These are phyloP conservation scores for Penicillium rolfsii DNA, from an alignment of 2,329 filamentous ascomycete species.

Conservation along the genomic window DNA sequence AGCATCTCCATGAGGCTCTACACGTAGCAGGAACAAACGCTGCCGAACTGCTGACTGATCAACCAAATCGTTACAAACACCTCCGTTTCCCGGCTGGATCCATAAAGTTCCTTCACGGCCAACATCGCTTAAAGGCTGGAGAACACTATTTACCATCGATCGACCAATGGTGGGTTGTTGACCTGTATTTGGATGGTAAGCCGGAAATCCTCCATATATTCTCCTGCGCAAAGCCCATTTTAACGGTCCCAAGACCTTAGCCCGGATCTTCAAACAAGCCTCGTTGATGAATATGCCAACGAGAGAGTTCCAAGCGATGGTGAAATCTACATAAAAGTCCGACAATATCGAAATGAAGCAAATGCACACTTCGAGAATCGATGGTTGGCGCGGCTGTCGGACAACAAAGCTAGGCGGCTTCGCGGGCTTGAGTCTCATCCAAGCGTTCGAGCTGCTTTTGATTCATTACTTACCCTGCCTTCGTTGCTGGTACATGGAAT, in stretches of 20 bases:
- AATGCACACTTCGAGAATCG: conserved; percentile 25
- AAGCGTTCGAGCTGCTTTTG: conserved; percentile 11
- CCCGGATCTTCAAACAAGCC: not conserved
- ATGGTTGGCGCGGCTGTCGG: conserved; percentile 19
- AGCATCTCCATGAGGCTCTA: conserved; percentile 18
- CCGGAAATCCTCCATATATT: not conserved
- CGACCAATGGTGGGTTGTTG: not conserved
- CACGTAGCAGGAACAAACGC: not conserved
- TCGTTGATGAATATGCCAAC: conserved; percentile 28
- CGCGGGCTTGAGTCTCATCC: conserved; percentile 16
- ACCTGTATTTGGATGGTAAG: conserved; percentile 6
- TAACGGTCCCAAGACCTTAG: conserved; percentile 3
- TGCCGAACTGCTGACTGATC: not conserved
- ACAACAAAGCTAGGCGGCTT: conserved; percentile 24
- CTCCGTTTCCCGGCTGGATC: not conserved
- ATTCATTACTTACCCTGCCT: conserved; percentile 11
- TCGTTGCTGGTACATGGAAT: conserved; percentile 10
- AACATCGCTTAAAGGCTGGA: conserved; percentile 28
- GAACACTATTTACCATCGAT: conserved; percentile 23
- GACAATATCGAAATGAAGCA: conserved; percentile 26
- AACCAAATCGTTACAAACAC: not conserved
- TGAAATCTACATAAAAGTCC: conserved; percentile 30
- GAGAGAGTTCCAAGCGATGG: conserved; percentile 25
- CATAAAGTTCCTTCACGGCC: not conserved
- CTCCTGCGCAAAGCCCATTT: not conserved